Percentiles rank a stretch among this genome's conserved stretches.
Evolutionary conservation across 169 alveolate genomes (phyloP).

Genomic region (Plasmodium knowlesi): DNA sequence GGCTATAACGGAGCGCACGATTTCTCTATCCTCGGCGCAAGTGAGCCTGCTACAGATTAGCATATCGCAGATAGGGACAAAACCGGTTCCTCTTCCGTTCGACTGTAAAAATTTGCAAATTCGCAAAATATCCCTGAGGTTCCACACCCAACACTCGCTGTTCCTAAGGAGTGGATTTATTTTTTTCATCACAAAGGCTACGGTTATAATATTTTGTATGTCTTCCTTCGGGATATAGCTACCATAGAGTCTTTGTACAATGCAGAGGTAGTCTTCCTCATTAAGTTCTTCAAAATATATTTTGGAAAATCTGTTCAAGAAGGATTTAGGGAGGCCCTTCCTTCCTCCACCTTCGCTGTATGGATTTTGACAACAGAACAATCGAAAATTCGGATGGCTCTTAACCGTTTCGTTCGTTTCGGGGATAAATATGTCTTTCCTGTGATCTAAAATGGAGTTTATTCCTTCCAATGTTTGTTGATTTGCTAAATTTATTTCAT

Average conservation of each 20-base stretch:
- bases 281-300: slow-evolving; percentile 91
- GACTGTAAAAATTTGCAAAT: slow-evolving; percentile 22
- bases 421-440: slow-evolving; percentile 97
- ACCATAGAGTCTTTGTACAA: slow-evolving; percentile 86
- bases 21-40: slow-evolving; percentile 21
- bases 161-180: slow-evolving; percentile 75
- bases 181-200: slow-evolving; percentile 70
- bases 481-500: slow-evolving; percentile 98
- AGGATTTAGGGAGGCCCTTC: slow-evolving; percentile 98
- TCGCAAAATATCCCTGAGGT: slow-evolving; percentile 83
- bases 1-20: slow-evolving; percentile 29
- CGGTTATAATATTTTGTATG: slow-evolving; percentile 56
- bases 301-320: slow-evolving; percentile 97
- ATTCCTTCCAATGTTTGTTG: slow-evolving; percentile 99
- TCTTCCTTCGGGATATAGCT: slow-evolving; percentile 3
- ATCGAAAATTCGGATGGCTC: slow-evolving; percentile 95
- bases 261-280: slow-evolving; percentile 87
- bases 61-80: slow-evolving; percentile 21
- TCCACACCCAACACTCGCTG: slow-evolving; percentile 86
- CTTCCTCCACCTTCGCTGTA: slow-evolving; percentile 97
- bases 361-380: slow-evolving; percentile 99
- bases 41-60: slow-evolving; percentile 47
- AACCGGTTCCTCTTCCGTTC: not conserved
- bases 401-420: slow-evolving; percentile 93
- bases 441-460: slow-evolving; percentile 98